Conservation (phyloP, 2,329 filamentous ascomycete genomes). For the Knoxdaviesia proteae region DNA sequence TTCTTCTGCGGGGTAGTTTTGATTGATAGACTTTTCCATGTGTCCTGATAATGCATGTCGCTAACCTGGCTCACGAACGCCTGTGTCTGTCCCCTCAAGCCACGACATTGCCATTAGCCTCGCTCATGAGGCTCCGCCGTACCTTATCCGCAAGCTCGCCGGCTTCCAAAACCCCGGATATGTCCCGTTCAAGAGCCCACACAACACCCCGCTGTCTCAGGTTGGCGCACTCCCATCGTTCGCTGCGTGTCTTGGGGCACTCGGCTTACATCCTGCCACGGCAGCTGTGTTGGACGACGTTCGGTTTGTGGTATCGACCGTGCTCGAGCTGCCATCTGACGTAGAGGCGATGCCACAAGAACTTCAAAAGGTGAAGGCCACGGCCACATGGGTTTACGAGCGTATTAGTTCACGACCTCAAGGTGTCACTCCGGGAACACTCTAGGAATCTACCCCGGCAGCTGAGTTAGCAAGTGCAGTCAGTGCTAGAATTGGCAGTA, state of each 20-base stretch:
- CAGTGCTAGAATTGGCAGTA: no score
- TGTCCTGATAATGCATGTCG: neutral
- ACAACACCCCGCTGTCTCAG: conserved; percentile 22
- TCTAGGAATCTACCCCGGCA: no score
- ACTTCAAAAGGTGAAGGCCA: conserved; percentile 16
- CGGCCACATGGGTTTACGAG: conserved; percentile 18
- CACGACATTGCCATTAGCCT: conserved; percentile 26
- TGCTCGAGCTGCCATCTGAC: conserved; percentile 17
- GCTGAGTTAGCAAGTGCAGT: no score
- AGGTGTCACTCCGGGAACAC: no score
- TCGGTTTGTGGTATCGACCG: conserved; percentile 22
- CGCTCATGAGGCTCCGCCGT: conserved; percentile 22
- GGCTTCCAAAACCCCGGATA: conserved; percentile 18
- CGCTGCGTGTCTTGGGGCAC: conserved; percentile 16
- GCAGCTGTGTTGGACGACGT: conserved; percentile 30
- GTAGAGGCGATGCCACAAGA: conserved; percentile 12
- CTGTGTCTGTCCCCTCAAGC: conserved; percentile 9
- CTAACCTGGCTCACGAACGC: conserved; percentile 5
- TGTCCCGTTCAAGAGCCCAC: conserved; percentile 19
- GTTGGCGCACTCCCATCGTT: conserved; percentile 21
- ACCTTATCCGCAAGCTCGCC: conserved; percentile 15
- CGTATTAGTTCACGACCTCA: conserved; percentile 10
- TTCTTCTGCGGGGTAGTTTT: conserved; percentile 19
- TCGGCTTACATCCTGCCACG: conserved; percentile 23
- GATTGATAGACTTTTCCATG: neutral